Conservation (phyloP, 1,284 basidiomycete species). For the Somion occarium region DNA sequence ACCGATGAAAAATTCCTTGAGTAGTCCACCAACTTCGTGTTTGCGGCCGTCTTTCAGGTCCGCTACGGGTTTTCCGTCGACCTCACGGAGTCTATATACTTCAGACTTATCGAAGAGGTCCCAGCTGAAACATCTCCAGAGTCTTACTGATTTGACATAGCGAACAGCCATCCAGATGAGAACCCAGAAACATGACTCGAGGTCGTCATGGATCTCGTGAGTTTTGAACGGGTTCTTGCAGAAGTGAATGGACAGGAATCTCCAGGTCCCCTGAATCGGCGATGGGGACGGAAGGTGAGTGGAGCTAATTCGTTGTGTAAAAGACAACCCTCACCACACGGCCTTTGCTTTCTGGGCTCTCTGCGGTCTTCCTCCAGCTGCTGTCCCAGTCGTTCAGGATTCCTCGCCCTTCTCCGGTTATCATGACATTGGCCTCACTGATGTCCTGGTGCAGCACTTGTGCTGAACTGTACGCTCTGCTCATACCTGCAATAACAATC, state of each 20-base stretch:
- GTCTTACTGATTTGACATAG: not conserved
- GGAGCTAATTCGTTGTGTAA: not conserved
- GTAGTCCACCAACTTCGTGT: no score
- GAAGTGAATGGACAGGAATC: not conserved
- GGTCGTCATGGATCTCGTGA: constrained; percentile 3
- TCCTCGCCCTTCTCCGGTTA: not conserved
- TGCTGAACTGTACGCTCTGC: not conserved
- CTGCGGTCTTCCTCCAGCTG: not conserved
- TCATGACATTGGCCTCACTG: not conserved
- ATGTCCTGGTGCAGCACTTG: not conserved
- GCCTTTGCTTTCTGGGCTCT: not conserved
- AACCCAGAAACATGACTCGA: not conserved
- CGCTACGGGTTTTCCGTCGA: no score
- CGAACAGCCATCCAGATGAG: not conserved
- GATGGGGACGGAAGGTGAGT: not conserved
- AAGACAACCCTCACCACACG: not conserved
- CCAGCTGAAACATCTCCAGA: not conserved
- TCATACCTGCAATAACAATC: not conserved
- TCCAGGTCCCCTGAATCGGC: not conserved
- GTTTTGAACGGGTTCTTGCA: not conserved
- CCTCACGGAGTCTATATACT: no score
- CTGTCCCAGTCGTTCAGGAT: not conserved
- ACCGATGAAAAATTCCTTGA: no score
- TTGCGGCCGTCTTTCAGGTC: no score
- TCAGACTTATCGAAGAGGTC: not conserved